Conservation (phyloP, 176 grass and related monocot genomes). For the Tillandsia fasciculata region DNA sequence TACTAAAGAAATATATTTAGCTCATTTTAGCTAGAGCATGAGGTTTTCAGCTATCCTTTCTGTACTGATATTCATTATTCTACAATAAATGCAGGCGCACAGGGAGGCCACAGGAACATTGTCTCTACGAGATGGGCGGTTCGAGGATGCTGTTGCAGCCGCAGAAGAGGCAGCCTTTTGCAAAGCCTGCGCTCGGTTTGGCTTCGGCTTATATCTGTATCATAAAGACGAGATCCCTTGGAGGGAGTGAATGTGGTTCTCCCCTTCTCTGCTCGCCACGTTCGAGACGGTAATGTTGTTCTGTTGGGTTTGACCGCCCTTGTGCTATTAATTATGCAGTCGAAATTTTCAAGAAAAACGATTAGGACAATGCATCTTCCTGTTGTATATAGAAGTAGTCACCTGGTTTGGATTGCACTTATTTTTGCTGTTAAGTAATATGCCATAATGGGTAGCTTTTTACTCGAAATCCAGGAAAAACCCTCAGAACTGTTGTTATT, state of each 20-base stretch:
- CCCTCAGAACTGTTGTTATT: no score
- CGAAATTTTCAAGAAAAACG: no score
- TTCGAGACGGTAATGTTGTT: background rate
- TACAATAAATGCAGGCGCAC: constrained; percentile 38
- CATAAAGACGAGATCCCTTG: constrained; percentile 48
- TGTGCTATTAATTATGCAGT: background rate
- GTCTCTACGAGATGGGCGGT: constrained; percentile 36
- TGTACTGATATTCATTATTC: background rate
- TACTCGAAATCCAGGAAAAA: no score
- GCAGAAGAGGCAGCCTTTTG: constrained; percentile 78
- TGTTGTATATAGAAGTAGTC: no score
- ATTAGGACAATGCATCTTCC: no score
- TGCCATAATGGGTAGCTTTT: no score
- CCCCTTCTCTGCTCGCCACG: background rate
- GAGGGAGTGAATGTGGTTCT: background rate
- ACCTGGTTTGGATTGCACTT: no score
- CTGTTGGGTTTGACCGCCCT: background rate
- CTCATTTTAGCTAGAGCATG: background rate
- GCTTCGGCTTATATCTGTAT: constrained; percentile 83
- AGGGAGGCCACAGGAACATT: constrained; percentile 74
- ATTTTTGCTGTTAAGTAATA: no score
- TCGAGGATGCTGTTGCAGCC: constrained; percentile 49
- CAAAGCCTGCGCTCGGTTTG: constrained; percentile 82
- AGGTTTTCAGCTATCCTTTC: background rate
- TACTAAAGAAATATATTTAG: background rate